A percentile compares a stretch with the other conserved stretches of the same genome.
These are phyloP conservation scores for Phytophthora nicotianae DNA, from an alignment of 352 stramenopile genomes.

Conservation along the genomic window DNA sequence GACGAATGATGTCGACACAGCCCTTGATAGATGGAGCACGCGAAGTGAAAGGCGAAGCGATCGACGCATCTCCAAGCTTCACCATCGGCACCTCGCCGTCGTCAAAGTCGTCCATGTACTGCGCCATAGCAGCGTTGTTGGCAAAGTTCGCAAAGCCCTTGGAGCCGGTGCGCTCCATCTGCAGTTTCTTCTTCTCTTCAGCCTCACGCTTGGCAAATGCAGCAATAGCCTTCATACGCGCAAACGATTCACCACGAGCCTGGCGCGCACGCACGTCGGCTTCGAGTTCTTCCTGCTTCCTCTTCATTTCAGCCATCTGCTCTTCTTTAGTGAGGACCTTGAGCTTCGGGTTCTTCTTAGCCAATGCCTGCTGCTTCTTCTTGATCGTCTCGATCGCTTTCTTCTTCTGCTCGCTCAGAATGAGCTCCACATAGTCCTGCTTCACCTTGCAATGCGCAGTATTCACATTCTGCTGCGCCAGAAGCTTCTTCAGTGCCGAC, in stretches of 20 bases:
- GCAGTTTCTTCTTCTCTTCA: slow-evolving; percentile 67
- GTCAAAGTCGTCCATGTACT: slow-evolving; percentile 93
- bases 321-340: slow-evolving; percentile 83
- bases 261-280: slow-evolving; percentile 77
- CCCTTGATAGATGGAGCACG: slow-evolving; percentile 91
- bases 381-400: slow-evolving; percentile 60
- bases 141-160: slow-evolving; percentile 89
- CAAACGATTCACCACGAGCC: slow-evolving; percentile 86
- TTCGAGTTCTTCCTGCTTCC: slow-evolving; percentile 84
- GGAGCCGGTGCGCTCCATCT: slow-evolving; percentile 69
- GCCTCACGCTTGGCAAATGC: slow-evolving; percentile 86
- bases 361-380: slow-evolving; percentile 57
- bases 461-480: slow-evolving; percentile 73
- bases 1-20: slow-evolving; percentile 96
- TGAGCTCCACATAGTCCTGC: slow-evolving; percentile 80
- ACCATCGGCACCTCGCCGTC: slow-evolving; percentile 96
- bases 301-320: slow-evolving; percentile 82
- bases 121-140: slow-evolving; percentile 84
- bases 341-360: slow-evolving; percentile 60
- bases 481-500: slow-evolving; percentile 85
- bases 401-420: slow-evolving; percentile 70
- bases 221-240: slow-evolving; percentile 84
- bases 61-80: slow-evolving; percentile 98
- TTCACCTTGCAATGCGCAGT: slow-evolving; percentile 76
- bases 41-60: slow-evolving; percentile 99